These are phyloP conservation scores for Dissophora globulifera DNA, from an alignment of 192 early-diverging fungal species.

Conservation along the genomic window DNA sequence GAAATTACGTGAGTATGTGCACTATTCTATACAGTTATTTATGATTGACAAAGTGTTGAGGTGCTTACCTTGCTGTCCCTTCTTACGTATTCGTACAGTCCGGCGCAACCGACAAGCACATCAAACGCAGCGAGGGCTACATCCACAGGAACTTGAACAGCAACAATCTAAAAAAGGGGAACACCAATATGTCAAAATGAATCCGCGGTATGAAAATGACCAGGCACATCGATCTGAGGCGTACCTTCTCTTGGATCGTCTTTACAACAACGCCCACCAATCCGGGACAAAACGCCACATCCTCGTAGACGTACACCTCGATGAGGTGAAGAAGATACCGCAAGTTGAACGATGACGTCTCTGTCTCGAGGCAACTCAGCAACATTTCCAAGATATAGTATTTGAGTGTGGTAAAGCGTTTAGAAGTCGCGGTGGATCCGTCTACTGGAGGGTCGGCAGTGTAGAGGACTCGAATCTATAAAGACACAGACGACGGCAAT, in stretches of 20 bases:
- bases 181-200: too few relatives aligned
- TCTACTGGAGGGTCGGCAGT: conserved; percentile 44
- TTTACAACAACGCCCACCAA: conserved; percentile 74
- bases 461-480: conserved; percentile 57
- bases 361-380: conserved; percentile 70
- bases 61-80: conserved; percentile 71
- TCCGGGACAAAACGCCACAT: conserved; percentile 79
- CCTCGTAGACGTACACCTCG: conserved; percentile 77
- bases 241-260: conserved; percentile 82
- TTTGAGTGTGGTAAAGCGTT: conserved; percentile 67
- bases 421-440: conserved; percentile 27
- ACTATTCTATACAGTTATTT: too few relatives aligned
- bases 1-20: too few relatives aligned
- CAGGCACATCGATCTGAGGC: background rate
- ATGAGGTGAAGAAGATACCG: conserved; percentile 75
- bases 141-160: conserved; percentile 66
- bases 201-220: too few relatives aligned
- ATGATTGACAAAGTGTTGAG: background rate
- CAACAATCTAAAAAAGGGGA: conserved; percentile 58
- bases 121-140: conserved; percentile 71
- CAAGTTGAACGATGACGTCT: conserved; percentile 71
- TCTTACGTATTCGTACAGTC: conserved; percentile 70
- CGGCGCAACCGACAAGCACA: conserved; percentile 69
- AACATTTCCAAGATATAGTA: conserved; percentile 76
- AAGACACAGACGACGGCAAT: background rate